A percentile compares a stretch with the other conserved stretches of the same genome.
Evolutionary conservation across 148 eudicot genomes (phyloP).

Genomic region (Vaccinium myrtillus): DNA sequence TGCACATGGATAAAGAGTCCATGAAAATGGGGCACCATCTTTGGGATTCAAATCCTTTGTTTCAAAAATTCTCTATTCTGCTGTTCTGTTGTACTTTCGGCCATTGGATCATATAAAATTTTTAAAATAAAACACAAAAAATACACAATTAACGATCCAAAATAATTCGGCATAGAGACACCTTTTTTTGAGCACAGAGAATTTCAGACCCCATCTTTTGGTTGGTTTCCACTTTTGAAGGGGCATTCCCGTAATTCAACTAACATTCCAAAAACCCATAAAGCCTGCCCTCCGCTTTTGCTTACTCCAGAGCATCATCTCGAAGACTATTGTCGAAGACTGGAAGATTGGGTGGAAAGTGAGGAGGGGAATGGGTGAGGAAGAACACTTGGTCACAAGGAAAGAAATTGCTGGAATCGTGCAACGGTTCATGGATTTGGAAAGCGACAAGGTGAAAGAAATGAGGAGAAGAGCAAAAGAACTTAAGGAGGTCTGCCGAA

Average conservation of each 20-base stretch:
- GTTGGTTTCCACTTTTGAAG: not conserved
- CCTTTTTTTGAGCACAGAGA: no score
- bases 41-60: no score
- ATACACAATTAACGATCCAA: no score
- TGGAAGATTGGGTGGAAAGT: conserved; percentile 50
- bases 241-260: not conserved
- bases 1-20: no score
- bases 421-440: not conserved
- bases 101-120: no score
- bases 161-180: no score
- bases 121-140: no score
- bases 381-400: conserved; percentile 23
- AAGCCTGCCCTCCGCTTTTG: not conserved
- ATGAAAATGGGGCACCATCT: no score
- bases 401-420: not conserved
- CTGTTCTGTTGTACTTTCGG: no score
- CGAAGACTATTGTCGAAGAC: conserved; percentile 52
- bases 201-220: no score
- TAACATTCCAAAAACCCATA: no score
- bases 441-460: not conserved
- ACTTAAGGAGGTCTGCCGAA: not conserved
- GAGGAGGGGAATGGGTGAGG: conserved; percentile 15
- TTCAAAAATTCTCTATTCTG: no score
- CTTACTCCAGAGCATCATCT: not conserved
- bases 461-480: conserved; percentile 7